Evolutionary conservation across 305 asterid species (phyloP).

Genomic region (Solanum hybrid): DNA sequence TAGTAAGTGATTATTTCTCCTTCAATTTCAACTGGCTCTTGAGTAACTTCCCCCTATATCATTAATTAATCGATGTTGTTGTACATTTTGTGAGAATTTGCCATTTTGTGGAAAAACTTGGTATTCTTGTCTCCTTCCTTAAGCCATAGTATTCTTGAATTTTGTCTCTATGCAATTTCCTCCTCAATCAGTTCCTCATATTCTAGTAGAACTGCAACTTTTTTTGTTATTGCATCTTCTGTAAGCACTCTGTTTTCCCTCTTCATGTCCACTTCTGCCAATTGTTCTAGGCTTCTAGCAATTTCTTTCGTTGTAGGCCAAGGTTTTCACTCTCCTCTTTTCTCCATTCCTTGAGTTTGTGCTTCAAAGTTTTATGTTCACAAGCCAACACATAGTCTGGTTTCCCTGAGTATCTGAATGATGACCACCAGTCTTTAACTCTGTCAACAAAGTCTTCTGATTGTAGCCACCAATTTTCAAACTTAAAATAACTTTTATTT

Average conservation of each 20-base stretch:
- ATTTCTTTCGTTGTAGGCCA: not conserved
- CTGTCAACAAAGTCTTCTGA: not conserved
- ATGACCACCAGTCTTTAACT: not conserved
- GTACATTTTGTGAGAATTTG: not conserved
- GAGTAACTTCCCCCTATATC: not conserved
- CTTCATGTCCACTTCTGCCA: not conserved
- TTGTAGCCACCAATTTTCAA: not conserved
- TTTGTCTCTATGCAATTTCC: not conserved
- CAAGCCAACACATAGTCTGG: not conserved
- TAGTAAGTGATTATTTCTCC: not conserved
- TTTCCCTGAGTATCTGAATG: not conserved
- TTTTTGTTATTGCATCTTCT: not conserved
- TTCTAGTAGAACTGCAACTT: not conserved
- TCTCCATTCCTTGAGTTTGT: not conserved
- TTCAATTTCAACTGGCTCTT: not conserved
- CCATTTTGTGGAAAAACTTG: not conserved
- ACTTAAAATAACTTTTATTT: not conserved
- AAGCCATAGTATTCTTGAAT: not conserved
- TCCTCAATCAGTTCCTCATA: not conserved
- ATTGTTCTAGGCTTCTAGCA: not conserved
- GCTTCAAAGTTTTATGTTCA: not conserved
- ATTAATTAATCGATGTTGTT: not conserved
- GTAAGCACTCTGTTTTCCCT: not conserved
- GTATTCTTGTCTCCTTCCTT: not conserved
- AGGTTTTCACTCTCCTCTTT: not conserved